A percentile compares a stretch with the other conserved stretches of the same genome.
phyloP scores from a whole-genome alignment of 2,329 filamentous ascomycete genomes.

The Dactylellina haptotyla region DNA sequence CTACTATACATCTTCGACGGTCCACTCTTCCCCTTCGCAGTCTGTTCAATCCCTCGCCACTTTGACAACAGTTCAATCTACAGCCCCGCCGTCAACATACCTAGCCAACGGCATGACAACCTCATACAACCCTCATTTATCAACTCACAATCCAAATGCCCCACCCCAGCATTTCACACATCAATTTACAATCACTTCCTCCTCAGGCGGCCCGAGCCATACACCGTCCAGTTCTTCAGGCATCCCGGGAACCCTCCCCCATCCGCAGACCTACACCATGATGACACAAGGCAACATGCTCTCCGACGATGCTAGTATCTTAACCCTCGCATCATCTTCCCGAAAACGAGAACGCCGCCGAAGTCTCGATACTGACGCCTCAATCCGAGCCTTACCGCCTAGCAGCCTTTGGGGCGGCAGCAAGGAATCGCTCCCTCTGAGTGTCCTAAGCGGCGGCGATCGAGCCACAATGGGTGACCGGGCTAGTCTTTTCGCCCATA shows the following conservation, averaged over 20 bases:
- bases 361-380: constrained; percentile 86
- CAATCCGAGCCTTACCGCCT: constrained; percentile 82
- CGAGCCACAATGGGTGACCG: constrained; percentile 43
- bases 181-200: constrained; percentile 63
- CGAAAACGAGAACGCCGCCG: constrained; percentile 80
- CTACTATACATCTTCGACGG: constrained; percentile 66
- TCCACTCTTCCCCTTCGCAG: constrained; percentile 81
- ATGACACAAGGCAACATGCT: constrained; percentile 83
- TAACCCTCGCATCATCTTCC: constrained; percentile 80
- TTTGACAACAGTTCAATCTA: constrained; percentile 84
- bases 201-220: constrained; percentile 55
- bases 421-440: constrained; percentile 80
- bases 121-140: constrained; percentile 57
- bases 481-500: constrained; percentile 37
- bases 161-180: constrained; percentile 64
- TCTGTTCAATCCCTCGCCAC: constrained; percentile 83
- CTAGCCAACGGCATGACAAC: constrained; percentile 41
- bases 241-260: constrained; percentile 65
- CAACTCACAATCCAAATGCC: constrained; percentile 56
- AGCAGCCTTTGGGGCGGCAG: constrained; percentile 84
- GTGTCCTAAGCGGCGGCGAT: constrained; percentile 71
- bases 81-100: constrained; percentile 68
- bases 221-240: constrained; percentile 42
- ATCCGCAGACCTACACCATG: constrained; percentile 77
- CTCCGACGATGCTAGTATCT: constrained; percentile 85